phyloP scores from a whole-genome alignment of 805 yeast species.

The Tetrapisispora nanseiensis region DNA sequence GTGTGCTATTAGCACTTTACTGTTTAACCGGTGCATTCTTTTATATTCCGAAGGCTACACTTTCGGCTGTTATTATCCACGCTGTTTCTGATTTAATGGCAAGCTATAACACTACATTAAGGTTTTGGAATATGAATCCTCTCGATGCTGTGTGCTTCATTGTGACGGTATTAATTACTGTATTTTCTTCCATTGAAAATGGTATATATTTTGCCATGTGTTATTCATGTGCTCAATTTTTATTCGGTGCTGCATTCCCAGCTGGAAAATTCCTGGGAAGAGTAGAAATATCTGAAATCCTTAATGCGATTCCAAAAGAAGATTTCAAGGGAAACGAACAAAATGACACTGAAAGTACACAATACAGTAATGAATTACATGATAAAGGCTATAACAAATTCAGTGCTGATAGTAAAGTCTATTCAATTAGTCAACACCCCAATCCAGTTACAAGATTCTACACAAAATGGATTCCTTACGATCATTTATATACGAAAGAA shows the following conservation, averaged over 20 bases:
- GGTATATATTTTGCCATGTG: constrained; percentile 88
- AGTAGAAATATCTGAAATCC: constrained; percentile 29
- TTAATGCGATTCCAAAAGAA: background rate
- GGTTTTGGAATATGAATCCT: constrained; percentile 65
- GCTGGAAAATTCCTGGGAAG: constrained; percentile 76
- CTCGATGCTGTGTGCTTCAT: constrained; percentile 64
- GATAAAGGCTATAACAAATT: background rate
- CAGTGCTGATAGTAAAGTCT: background rate
- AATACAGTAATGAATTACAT: background rate
- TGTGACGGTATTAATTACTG: constrained; percentile 65
- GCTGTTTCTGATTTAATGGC: constrained; percentile 84
- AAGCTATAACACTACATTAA: constrained; percentile 54
- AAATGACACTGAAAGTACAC: background rate
- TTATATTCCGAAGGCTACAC: constrained; percentile 83
- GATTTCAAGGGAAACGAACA: background rate
- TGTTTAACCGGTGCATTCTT: constrained; percentile 74
- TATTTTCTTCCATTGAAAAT: constrained; percentile 70
- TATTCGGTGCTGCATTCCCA: constrained; percentile 72
- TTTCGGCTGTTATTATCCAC: constrained; percentile 83
- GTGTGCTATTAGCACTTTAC: constrained; percentile 79
- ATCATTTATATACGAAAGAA: constrained; percentile 30
- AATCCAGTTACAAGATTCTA: constrained; percentile 28
- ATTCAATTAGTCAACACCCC: too few species aligned
- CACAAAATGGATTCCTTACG: constrained; percentile 63
- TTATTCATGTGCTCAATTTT: constrained; percentile 66